Conservation (phyloP, 305 asterid species). For the Solanum aculeatissimum region DNA sequence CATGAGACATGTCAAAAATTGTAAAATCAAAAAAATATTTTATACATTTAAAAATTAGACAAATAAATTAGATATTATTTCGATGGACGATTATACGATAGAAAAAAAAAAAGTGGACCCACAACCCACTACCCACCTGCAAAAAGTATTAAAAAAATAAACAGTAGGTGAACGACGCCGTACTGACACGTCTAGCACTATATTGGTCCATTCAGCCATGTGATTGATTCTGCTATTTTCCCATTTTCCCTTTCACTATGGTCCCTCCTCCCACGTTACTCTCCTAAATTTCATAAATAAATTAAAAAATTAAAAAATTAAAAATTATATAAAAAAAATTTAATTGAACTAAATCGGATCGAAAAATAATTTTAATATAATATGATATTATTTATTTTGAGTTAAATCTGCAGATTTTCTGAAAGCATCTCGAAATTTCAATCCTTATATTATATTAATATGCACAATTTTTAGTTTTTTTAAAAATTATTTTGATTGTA, state of each 20-base stretch:
- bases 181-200: background rate
- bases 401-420: too few species aligned
- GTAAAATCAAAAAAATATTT: background rate
- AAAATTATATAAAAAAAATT: too few species aligned
- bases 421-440: too few species aligned
- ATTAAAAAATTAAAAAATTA: too few species aligned
- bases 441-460: too few species aligned
- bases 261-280: background rate
- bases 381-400: background rate
- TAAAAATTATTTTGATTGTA: too few species aligned
- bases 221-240: constrained; percentile 1
- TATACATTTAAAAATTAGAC: background rate
- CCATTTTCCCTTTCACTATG: background rate
- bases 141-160: background rate
- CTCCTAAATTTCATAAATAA: background rate
- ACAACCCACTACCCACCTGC: background rate
- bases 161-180: background rate
- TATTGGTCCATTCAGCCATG: background rate
- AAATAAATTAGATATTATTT: background rate
- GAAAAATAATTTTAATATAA: background rate
- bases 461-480: too few species aligned
- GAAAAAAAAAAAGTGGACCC: background rate
- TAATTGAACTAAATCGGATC: background rate
- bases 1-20: too few species aligned
- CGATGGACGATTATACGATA: background rate